These are phyloP conservation scores for Platanus orientalis DNA, from an alignment of 164 flowering plant genomes.

Conservation along the genomic window DNA sequence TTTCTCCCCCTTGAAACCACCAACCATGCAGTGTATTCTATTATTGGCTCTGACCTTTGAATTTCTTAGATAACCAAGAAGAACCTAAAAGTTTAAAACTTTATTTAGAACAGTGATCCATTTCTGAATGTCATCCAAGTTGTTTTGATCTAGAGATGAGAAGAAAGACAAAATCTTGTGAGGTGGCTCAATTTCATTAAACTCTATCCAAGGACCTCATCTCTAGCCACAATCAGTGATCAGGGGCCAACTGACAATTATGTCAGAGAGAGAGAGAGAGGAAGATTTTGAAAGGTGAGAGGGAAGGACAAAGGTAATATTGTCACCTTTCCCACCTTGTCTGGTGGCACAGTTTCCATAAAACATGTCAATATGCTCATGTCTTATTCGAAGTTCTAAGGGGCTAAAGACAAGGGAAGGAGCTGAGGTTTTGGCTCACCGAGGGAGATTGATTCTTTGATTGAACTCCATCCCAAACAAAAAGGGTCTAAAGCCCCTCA, in stretches of 20 bases:
- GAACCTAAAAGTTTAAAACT: neutral
- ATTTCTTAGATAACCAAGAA: neutral
- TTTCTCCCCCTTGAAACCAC: neutral
- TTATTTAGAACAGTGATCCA: neutral
- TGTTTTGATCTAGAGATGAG: no score
- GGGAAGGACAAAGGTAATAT: constrained; percentile 13
- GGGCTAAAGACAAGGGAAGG: neutral
- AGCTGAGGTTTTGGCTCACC: neutral
- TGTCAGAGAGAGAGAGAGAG: no score
- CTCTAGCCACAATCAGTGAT: no score
- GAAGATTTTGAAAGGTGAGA: neutral
- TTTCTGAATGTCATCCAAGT: neutral
- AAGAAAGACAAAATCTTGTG: no score
- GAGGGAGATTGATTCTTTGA: constrained; percentile 13
- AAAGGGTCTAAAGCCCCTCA: neutral
- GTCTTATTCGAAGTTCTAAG: constrained; percentile 2
- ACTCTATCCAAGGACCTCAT: no score
- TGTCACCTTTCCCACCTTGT: constrained; percentile 11
- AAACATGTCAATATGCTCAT: constrained; percentile 5
- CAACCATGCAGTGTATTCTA: no score
- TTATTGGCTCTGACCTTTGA: no score
- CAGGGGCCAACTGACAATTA: no score
- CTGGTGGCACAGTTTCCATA: neutral
- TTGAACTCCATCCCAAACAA: constrained; percentile 10
- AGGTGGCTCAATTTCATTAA: no score